A percentile compares a stretch with the other conserved stretches of the same genome.
Evolutionary conservation across 2,329 filamentous ascomycete genomes (phyloP).

Genomic region (Fusarium decemcellulare): DNA sequence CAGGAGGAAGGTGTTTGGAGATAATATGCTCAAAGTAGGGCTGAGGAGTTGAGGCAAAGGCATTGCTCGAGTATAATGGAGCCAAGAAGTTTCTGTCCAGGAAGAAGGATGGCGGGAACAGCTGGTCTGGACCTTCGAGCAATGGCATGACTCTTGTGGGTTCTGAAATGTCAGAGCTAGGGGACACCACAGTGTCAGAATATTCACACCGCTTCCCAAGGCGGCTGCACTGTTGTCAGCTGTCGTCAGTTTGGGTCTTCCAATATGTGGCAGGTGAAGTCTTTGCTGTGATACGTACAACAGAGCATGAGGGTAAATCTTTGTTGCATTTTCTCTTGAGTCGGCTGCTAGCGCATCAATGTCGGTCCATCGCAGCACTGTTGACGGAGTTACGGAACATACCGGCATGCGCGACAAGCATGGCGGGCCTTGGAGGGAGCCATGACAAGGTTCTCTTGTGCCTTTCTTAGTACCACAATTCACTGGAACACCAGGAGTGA

Average conservation of each 20-base stretch:
- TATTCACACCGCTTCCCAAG: slow-evolving; percentile 16
- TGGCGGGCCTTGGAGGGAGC: not conserved
- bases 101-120: slow-evolving; percentile 31
- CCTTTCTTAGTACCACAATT: too few relatives aligned
- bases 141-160: not conserved
- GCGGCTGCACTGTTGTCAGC: slow-evolving; percentile 4
- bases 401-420: slow-evolving; percentile 22
- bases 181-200: not conserved
- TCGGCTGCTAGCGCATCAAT: slow-evolving; percentile 16
- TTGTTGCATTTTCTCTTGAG: slow-evolving; percentile 36
- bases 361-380: not conserved
- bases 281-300: slow-evolving; percentile 13
- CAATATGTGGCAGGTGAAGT: not conserved
- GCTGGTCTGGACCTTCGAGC: not conserved
- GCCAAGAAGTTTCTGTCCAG: slow-evolving; percentile 25
- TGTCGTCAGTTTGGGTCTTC: too few relatives aligned
- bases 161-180: not conserved
- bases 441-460: not conserved
- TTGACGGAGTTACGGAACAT: not conserved
- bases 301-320: slow-evolving; percentile 33
- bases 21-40: not conserved
- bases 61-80: slow-evolving; percentile 1
- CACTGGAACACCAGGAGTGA: too few relatives aligned
- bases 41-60: not conserved
- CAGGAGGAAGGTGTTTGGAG: not conserved